phyloP scores from a whole-genome alignment of 495 filamentous ascomycete genomes.

The Aspergillus haitiensis region DNA sequence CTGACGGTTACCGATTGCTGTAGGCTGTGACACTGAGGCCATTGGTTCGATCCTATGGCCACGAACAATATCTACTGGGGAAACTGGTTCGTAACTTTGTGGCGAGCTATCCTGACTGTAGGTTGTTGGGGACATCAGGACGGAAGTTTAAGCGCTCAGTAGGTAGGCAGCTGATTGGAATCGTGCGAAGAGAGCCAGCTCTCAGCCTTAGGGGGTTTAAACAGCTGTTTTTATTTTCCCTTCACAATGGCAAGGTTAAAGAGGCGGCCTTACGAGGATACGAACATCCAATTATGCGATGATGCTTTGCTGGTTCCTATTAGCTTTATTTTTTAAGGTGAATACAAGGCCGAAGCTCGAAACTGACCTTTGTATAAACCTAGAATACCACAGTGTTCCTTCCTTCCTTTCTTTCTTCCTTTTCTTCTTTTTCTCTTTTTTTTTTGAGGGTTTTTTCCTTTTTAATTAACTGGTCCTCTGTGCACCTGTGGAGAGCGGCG shows the following conservation, averaged over 20 bases:
- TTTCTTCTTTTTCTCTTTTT: not conserved
- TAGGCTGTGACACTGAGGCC: constrained; percentile 28
- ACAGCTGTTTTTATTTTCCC: not conserved
- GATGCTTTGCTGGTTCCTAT: not conserved
- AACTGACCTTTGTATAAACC: constrained; percentile 7
- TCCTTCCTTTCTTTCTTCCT: not conserved
- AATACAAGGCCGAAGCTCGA: not conserved
- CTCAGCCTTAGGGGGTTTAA: constrained; percentile 19
- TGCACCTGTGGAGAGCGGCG: constrained; percentile 23
- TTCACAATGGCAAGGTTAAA: not conserved
- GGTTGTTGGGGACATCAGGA: constrained; percentile 32
- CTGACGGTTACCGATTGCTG: constrained; percentile 27
- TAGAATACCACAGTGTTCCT: constrained; percentile 1
- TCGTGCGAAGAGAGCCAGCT: constrained; percentile 41
- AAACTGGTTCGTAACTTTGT: constrained; percentile 36
- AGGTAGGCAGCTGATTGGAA: constrained; percentile 14
- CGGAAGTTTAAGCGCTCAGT: constrained; percentile 11
- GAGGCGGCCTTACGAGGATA: not conserved
- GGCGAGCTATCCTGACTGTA: constrained; percentile 33
- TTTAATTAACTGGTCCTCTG: constrained; percentile 10
- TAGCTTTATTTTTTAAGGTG: not conserved
- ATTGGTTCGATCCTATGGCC: constrained; percentile 36
- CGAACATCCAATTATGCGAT: constrained; percentile 9
- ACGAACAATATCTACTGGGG: constrained; percentile 37
- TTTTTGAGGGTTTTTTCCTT: too few relatives aligned